Conservation (phyloP, 1,284 basidiomycete species). For the Apiotrichum sp. region DNA sequence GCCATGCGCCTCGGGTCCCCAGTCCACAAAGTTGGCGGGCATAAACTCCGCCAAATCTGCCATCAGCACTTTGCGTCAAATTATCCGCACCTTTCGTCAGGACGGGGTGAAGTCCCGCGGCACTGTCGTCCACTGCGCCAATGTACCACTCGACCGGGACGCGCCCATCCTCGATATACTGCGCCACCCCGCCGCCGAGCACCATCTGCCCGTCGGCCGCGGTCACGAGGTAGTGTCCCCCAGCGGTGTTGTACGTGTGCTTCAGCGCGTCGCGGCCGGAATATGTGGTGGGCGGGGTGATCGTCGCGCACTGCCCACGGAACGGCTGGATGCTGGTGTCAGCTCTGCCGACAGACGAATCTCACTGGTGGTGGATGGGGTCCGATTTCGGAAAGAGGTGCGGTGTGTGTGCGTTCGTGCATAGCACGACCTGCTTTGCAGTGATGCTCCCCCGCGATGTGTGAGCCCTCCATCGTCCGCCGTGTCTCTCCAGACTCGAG, state of each 20-base stretch:
- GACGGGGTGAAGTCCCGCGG: slow-evolving; percentile 7
- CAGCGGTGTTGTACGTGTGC: slow-evolving; percentile 23
- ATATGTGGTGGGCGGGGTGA: slow-evolving; percentile 27
- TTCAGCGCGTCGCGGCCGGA: slow-evolving; percentile 13
- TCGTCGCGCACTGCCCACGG: slow-evolving; percentile 21
- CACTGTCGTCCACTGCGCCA: slow-evolving; percentile 20
- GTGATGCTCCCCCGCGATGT: slow-evolving; percentile 19
- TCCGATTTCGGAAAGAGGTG: slow-evolving; percentile 21
- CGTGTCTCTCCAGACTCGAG: not conserved
- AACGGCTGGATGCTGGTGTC: slow-evolving; percentile 18
- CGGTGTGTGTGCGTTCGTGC: slow-evolving; percentile 29
- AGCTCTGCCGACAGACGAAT: not conserved
- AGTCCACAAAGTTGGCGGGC: slow-evolving; percentile 16
- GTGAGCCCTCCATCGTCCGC: slow-evolving; percentile 10
- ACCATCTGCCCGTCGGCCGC: slow-evolving; percentile 15
- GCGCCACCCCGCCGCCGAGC: slow-evolving; percentile 15
- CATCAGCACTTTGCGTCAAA: slow-evolving; percentile 7
- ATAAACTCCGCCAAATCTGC: slow-evolving; percentile 18
- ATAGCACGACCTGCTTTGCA: slow-evolving; percentile 22
- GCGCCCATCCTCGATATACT: slow-evolving; percentile 10
- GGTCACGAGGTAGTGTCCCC: slow-evolving; percentile 23
- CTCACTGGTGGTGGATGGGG: slow-evolving; percentile 4
- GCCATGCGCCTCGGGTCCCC: slow-evolving; percentile 21
- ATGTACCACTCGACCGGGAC: slow-evolving; percentile 6
- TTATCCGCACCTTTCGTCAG: slow-evolving; percentile 10